A percentile compares a stretch with the other conserved stretches of the same genome.
phyloP scores from a whole-genome alignment of 2,329 filamentous ascomycete species.

The Akanthomyces dipterigenus region DNA sequence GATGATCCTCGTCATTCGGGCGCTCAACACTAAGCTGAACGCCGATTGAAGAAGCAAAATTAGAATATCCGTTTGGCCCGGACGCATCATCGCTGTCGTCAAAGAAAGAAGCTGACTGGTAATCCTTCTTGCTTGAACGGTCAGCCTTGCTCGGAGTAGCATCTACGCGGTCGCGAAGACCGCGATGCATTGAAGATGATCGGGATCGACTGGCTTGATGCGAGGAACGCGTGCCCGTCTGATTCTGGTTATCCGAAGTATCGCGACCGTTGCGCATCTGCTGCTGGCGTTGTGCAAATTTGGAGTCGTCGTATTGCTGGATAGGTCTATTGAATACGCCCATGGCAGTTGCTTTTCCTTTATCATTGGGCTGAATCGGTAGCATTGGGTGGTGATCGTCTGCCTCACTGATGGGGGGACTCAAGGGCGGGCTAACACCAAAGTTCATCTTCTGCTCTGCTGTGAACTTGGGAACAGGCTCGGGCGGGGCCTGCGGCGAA shows the following conservation, averaged over 20 bases:
- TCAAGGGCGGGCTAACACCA: constrained; percentile 33
- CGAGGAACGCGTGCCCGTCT: constrained; percentile 31
- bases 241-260: constrained; percentile 38
- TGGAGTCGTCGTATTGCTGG: constrained; percentile 74
- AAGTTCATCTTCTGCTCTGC: constrained; percentile 25
- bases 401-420: constrained; percentile 59
- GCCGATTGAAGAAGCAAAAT: constrained; percentile 9
- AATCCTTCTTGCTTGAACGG: constrained; percentile 25
- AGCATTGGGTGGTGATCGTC: constrained; percentile 62
- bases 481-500: constrained; percentile 31
- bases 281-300: constrained; percentile 74
- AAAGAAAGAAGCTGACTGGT: constrained; percentile 33
- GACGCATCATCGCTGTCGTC: constrained; percentile 37
- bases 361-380: constrained; percentile 65
- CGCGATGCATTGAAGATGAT: constrained; percentile 36
- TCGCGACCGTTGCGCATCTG: constrained; percentile 73
- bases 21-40: constrained; percentile 31
- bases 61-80: not conserved
- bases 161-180: constrained; percentile 27
- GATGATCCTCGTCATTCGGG: constrained; percentile 47
- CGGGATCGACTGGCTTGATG: constrained; percentile 36
- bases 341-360: constrained; percentile 71
- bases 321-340: constrained; percentile 61
- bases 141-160: constrained; percentile 22
- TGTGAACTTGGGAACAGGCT: constrained; percentile 31